A percentile compares a stretch with the other conserved stretches of the same genome.
Conservation (phyloP, 306 rosid genomes). For the Mimosa pudica region DNA sequence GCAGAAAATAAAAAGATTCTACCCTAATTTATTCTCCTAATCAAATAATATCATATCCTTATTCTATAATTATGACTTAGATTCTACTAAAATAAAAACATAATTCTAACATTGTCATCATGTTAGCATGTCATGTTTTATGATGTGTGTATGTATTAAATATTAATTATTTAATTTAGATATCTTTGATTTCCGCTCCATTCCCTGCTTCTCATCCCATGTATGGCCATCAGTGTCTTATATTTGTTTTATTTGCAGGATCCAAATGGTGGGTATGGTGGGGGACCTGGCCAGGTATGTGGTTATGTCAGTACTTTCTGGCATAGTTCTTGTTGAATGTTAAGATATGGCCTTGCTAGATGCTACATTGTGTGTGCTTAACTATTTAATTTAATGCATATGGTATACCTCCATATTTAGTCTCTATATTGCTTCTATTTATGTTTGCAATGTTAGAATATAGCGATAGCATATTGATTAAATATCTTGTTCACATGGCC, state of each 20-base stretch:
- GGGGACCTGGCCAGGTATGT: slow-evolving; percentile 98
- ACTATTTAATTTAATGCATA: neutral
- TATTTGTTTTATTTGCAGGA: slow-evolving; percentile 56
- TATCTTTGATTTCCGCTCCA: slow-evolving; percentile 27
- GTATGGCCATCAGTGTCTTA: slow-evolving; percentile 2
- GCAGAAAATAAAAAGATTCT: too few relatives aligned
- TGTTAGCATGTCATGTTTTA: neutral
- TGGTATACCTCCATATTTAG: slow-evolving; percentile 8
- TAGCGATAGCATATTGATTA: neutral
- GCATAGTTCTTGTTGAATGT: slow-evolving; percentile 24
- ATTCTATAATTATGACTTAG: too few relatives aligned
- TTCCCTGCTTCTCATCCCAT: neutral
- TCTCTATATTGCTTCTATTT: neutral
- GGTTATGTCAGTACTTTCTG: slow-evolving; percentile 14
- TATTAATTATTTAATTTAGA: neutral
- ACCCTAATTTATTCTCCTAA: too few relatives aligned
- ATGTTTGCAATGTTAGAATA: neutral
- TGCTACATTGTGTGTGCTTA: neutral
- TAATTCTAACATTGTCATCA: too few relatives aligned
- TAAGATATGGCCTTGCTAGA: slow-evolving; percentile 28
- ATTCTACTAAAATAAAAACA: too few relatives aligned
- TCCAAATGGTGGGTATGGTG: slow-evolving; percentile 84
- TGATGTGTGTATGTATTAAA: neutral
- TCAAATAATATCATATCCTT: too few relatives aligned
- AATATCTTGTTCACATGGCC: neutral